Conservation (phyloP, 305 asterid genomes). For the Fraxinus dipetala region DNA sequence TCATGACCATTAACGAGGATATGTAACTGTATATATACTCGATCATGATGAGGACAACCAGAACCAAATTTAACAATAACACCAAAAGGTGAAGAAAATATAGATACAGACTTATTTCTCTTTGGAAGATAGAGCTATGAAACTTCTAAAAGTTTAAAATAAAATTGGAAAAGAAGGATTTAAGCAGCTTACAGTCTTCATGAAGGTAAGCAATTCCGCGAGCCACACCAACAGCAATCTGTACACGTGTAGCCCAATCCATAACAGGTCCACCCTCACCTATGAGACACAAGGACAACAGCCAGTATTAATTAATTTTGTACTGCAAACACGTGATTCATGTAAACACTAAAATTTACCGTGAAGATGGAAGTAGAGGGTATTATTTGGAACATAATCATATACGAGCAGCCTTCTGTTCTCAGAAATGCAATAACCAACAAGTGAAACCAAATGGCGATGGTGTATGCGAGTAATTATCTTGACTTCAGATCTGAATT, state of each 20-base stretch:
- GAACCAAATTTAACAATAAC: conserved; percentile 2
- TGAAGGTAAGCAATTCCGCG: conserved; percentile 96
- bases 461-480: conserved; percentile 86
- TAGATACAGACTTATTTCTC: background rate
- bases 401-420: conserved; percentile 71
- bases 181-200: conserved; percentile 76
- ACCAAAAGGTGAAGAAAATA: background rate
- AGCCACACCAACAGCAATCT: conserved; percentile 86
- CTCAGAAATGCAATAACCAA: conserved; percentile 86
- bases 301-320: conserved; percentile 15
- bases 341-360: conserved; percentile 43
- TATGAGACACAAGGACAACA: conserved; percentile 28
- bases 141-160: background rate
- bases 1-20: background rate
- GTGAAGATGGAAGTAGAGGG: conserved; percentile 90
- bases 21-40: background rate
- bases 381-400: conserved; percentile 79
- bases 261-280: conserved; percentile 62
- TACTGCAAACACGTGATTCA: conserved; percentile 15
- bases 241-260: conserved; percentile 78
- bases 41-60: conserved; percentile 6
- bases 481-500: conserved; percentile 90
- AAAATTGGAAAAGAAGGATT: conserved; percentile 5
- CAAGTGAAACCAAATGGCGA: conserved; percentile 90
- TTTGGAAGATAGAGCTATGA: background rate